Evolutionary conservation across 2,329 filamentous ascomycete genomes (phyloP).

Genomic region (Talaromyces funiculosus): DNA sequence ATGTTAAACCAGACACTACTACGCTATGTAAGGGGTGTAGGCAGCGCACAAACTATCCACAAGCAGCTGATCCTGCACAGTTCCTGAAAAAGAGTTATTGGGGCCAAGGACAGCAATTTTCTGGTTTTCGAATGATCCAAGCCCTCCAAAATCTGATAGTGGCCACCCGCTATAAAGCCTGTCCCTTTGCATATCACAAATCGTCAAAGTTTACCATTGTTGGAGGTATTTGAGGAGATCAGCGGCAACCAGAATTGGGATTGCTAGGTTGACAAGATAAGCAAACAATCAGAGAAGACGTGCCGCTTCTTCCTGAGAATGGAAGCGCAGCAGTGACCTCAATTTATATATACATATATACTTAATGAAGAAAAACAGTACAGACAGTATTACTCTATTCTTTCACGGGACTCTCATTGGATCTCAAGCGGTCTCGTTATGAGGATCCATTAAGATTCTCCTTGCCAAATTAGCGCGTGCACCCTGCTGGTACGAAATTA

Average conservation of each 20-base stretch:
- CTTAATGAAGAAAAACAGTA: no score
- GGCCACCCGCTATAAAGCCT: not conserved
- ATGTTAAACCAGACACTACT: not conserved
- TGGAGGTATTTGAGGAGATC: conserved; percentile 72
- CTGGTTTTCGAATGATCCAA: not conserved
- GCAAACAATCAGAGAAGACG: conserved; percentile 60
- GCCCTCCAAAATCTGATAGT: not conserved
- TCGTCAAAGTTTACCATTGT: conserved; percentile 27
- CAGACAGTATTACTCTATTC: no score
- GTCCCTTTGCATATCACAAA: conserved; percentile 1
- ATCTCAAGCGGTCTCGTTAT: no score
- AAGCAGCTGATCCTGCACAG: not conserved
- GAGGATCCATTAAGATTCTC: no score
- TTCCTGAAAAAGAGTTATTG: not conserved
- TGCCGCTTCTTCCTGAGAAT: no score
- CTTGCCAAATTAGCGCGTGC: no score
- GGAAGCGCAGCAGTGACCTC: no score
- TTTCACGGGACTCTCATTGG: no score
- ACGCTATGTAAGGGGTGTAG: not conserved
- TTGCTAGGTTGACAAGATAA: conserved; percentile 65
- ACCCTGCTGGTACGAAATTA: no score
- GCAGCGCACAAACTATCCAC: not conserved
- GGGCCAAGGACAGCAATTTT: not conserved
- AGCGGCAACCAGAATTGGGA: conserved; percentile 74
- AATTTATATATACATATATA: no score